Conservation (phyloP, 495 filamentous ascomycete genomes). For the Penicillium simplicissimum region DNA sequence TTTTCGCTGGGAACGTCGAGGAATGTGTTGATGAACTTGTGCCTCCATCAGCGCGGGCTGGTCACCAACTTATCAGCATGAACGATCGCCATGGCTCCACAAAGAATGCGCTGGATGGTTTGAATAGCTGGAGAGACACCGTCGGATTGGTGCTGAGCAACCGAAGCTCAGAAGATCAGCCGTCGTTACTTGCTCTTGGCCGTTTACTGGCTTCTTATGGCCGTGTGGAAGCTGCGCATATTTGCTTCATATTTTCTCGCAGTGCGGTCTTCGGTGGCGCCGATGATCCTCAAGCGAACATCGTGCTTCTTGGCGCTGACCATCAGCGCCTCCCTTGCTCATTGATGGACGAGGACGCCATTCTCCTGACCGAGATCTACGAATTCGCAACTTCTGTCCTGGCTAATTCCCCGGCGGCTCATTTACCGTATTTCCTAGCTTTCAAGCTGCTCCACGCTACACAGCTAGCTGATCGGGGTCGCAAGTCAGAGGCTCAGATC, state of each 20-base stretch:
- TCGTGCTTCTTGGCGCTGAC: slow-evolving; percentile 83
- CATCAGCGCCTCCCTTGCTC: slow-evolving; percentile 65
- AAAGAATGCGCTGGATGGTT: slow-evolving; percentile 75
- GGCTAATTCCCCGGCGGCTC: slow-evolving; percentile 53
- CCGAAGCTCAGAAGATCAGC: slow-evolving; percentile 73
- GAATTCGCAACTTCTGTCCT: slow-evolving; percentile 78
- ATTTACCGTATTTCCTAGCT: slow-evolving; percentile 78
- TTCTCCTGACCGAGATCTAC: slow-evolving; percentile 89
- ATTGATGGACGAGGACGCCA: slow-evolving; percentile 76
- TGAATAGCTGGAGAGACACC: slow-evolving; percentile 93
- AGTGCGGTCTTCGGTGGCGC: slow-evolving; percentile 72
- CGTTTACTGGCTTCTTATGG: slow-evolving; percentile 84
- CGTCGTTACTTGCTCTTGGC: slow-evolving; percentile 76
- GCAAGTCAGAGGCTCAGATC: slow-evolving; percentile 76
- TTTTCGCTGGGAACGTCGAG: slow-evolving; percentile 90
- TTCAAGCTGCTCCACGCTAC: slow-evolving; percentile 90
- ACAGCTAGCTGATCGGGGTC: slow-evolving; percentile 79
- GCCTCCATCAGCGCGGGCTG: slow-evolving; percentile 88
- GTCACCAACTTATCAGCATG: slow-evolving; percentile 83
- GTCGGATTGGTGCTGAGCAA: slow-evolving; percentile 83
- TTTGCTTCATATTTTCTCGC: slow-evolving; percentile 71
- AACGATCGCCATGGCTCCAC: slow-evolving; percentile 58
- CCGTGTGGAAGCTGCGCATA: slow-evolving; percentile 85
- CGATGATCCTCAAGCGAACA: slow-evolving; percentile 76
- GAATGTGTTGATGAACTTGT: slow-evolving; percentile 96